phyloP scores from a whole-genome alignment of 2,329 filamentous ascomycete genomes.

The Aspergillus neotritici region DNA sequence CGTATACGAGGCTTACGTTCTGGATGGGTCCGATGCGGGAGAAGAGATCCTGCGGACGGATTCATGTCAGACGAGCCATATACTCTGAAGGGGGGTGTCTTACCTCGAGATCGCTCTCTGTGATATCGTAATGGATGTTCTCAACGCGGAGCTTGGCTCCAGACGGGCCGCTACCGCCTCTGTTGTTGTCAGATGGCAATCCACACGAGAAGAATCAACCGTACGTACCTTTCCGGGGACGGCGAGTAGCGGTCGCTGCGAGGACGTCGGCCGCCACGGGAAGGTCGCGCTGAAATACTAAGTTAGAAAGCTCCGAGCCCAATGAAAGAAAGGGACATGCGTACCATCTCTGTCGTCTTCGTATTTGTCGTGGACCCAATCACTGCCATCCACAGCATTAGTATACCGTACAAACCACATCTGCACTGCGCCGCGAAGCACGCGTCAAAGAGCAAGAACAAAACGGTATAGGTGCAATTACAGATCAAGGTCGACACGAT shows the following conservation, averaged over 20 bases:
- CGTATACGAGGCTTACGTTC: conserved; percentile 69
- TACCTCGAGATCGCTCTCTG: conserved; percentile 76
- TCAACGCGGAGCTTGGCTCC: conserved; percentile 75
- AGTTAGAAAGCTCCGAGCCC: conserved; percentile 14
- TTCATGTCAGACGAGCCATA: not conserved
- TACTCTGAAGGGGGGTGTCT: not conserved
- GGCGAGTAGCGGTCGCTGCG: conserved; percentile 31
- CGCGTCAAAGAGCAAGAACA: not conserved
- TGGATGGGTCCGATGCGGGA: conserved; percentile 66
- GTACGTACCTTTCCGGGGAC: conserved; percentile 33
- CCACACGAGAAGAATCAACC: not conserved
- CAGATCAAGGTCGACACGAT: conserved; percentile 44
- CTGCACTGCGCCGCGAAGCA: too few relatives aligned
- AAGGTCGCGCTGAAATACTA: conserved; percentile 34
- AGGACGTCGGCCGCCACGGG: conserved; percentile 39
- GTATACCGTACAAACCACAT: too few relatives aligned
- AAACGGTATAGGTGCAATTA: conserved; percentile 20
- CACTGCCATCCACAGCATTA: conserved; percentile 44
- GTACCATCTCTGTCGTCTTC: conserved; percentile 61
- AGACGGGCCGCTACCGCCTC: conserved; percentile 43
- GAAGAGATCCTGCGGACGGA: conserved; percentile 65
- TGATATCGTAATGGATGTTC: conserved; percentile 89
- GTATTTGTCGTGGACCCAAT: conserved; percentile 92
- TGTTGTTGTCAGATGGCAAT: conserved; percentile 6
- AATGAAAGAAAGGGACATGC: conserved; percentile 16